Percentiles rank a stretch among this genome's conserved stretches.
Evolutionary conservation across 305 asterid species (phyloP).

Genomic region (Solanum hybrid): DNA sequence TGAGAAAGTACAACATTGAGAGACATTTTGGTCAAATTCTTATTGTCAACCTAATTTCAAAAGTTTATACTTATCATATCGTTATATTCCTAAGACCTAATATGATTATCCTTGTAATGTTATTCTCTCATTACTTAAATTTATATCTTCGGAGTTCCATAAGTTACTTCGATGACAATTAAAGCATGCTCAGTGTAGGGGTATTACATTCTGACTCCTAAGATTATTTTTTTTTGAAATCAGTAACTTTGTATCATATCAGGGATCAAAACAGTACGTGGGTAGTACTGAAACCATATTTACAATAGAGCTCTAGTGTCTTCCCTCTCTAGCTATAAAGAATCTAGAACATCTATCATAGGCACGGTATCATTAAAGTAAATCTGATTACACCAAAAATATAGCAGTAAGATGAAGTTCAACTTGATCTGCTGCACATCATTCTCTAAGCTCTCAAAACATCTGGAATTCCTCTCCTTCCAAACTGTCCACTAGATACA

Average conservation of each 20-base stretch:
- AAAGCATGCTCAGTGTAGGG: background rate
- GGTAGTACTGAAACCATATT: background rate
- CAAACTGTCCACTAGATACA: background rate
- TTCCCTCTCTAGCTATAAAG: background rate
- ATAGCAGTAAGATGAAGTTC: background rate
- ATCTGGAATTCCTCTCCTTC: background rate
- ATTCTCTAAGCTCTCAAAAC: background rate
- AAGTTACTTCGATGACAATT: background rate
- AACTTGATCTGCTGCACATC: background rate
- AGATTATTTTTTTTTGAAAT: no score
- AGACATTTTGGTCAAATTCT: background rate
- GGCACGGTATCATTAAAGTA: background rate
- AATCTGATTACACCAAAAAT: background rate
- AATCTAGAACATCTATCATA: background rate
- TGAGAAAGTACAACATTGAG: background rate
- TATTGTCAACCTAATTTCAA: background rate
- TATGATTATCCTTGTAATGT: background rate
- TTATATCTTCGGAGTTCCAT: background rate
- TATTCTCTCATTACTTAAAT: background rate
- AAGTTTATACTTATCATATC: background rate
- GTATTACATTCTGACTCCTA: background rate
- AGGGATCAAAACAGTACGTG: background rate
- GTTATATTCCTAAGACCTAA: background rate
- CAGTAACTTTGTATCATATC: background rate
- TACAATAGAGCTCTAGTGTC: background rate